Conservation (phyloP, 306 rosid species). For the Hippophae gyantsensis region DNA sequence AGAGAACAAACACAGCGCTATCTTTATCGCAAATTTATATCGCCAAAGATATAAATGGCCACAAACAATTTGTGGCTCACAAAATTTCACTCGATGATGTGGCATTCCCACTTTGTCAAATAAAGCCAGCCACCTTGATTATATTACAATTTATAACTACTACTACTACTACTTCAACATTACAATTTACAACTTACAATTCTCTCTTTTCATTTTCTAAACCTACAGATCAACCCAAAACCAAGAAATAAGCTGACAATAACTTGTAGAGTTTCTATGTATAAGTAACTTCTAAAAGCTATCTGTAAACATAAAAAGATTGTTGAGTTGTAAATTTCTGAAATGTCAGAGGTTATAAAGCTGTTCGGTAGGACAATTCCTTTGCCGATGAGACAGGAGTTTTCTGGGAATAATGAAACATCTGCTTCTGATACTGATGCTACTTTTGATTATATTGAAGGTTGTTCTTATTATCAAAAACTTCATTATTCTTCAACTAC, state of each 20-base stretch:
- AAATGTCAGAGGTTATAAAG: conserved; percentile 67
- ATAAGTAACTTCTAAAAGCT: too few relatives aligned
- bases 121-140: too few relatives aligned
- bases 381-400: conserved; percentile 24
- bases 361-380: conserved; percentile 74
- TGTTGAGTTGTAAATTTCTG: not conserved
- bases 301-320: too few relatives aligned
- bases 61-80: conserved; percentile 82
- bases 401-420: conserved; percentile 7
- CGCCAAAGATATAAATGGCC: conserved; percentile 56
- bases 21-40: conserved; percentile 44
- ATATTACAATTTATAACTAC: too few relatives aligned
- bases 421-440: not conserved
- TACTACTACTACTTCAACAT: not conserved
- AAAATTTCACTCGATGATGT: conserved; percentile 39
- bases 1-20: conserved; percentile 31
- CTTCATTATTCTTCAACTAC: conserved; percentile 19
- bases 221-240: too few relatives aligned
- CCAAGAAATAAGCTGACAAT: not conserved
- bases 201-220: too few relatives aligned
- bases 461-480: conserved; percentile 14
- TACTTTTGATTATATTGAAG: not conserved
- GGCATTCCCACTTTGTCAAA: conserved; percentile 27
- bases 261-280: not conserved
- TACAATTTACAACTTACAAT: not conserved